A percentile compares a stretch with the other conserved stretches of the same genome.
These are phyloP conservation scores for Microdochium nivale DNA, from an alignment of 2,329 filamentous ascomycete genomes.

Conservation along the genomic window DNA sequence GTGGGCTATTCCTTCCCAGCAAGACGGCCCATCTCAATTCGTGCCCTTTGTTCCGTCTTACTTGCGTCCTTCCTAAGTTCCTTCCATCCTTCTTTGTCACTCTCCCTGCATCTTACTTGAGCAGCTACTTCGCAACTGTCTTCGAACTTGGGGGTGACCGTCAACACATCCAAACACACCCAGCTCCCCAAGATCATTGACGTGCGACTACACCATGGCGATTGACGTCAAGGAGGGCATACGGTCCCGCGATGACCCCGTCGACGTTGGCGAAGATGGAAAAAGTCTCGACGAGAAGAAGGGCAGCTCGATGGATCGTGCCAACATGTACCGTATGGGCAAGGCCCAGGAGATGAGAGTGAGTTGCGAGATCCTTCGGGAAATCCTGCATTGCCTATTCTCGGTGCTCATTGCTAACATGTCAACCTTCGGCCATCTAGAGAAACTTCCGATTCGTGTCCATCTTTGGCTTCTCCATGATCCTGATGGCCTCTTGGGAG, in stretches of 20 bases:
- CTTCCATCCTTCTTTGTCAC: neutral
- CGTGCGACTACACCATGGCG: neutral
- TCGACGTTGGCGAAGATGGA: neutral
- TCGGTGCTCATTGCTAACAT: neutral
- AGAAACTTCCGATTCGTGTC: conserved; percentile 3
- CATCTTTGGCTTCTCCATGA: conserved; percentile 2
- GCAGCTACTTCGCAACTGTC: neutral
- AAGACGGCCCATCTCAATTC: neutral
- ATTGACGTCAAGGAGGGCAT: neutral
- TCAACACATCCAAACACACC: no score
- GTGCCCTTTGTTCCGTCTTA: neutral
- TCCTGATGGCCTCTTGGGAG: conserved; percentile 1
- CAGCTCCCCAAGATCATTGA: neutral
- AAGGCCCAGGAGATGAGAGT: conserved; percentile 38
- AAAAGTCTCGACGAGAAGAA: conserved; percentile 16
- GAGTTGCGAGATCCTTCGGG: neutral
- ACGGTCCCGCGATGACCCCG: neutral
- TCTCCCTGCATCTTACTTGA: neutral
- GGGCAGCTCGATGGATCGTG: conserved; percentile 23
- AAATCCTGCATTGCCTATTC: neutral
- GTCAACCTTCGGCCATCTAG: neutral
- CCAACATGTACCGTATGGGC: conserved; percentile 38
- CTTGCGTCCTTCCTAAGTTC: no score
- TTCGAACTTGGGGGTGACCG: neutral
- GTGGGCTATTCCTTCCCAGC: neutral